Conservation (phyloP, 1,284 basidiomycete genomes). For the Apiotrichum veenhuisii region DNA sequence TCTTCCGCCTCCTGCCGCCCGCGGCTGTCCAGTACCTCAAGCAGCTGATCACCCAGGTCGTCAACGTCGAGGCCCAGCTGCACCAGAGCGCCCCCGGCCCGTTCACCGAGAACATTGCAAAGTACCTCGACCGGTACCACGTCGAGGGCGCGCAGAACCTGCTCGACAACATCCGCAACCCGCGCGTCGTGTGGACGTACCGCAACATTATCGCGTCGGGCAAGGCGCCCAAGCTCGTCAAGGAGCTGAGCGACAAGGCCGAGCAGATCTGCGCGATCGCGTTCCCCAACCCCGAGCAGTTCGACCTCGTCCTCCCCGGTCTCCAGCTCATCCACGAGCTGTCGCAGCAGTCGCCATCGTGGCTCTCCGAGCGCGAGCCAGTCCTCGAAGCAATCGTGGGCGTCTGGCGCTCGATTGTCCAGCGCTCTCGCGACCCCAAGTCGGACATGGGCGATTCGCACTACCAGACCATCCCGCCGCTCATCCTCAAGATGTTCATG, state of each 20-base stretch:
- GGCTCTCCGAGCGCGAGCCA: conserved; percentile 57
- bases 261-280: conserved; percentile 61
- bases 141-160: conserved; percentile 80
- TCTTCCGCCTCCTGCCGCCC: conserved; percentile 92
- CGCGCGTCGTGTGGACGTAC: conserved; percentile 71
- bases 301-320: conserved; percentile 61
- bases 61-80: conserved; percentile 89
- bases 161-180: conserved; percentile 69
- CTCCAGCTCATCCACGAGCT: conserved; percentile 76
- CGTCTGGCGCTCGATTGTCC: conserved; percentile 61
- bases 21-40: conserved; percentile 91
- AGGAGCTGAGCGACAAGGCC: conserved; percentile 66
- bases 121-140: conserved; percentile 88
- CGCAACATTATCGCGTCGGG: conserved; percentile 74
- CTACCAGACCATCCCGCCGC: conserved; percentile 63
- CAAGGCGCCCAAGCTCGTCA: conserved; percentile 69
- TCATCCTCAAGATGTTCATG: conserved; percentile 74
- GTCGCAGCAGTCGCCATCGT: conserved; percentile 59
- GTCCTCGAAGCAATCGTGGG: conserved; percentile 64
- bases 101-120: conserved; percentile 88
- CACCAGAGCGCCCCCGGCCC: conserved; percentile 86
- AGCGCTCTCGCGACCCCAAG: conserved; percentile 37
- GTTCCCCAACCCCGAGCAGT: conserved; percentile 57
- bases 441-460: conserved; percentile 50
- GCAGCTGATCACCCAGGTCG: conserved; percentile 77